These are phyloP conservation scores for Penicillium decumbens DNA, from an alignment of 2,329 filamentous ascomycete genomes.

Conservation along the genomic window DNA sequence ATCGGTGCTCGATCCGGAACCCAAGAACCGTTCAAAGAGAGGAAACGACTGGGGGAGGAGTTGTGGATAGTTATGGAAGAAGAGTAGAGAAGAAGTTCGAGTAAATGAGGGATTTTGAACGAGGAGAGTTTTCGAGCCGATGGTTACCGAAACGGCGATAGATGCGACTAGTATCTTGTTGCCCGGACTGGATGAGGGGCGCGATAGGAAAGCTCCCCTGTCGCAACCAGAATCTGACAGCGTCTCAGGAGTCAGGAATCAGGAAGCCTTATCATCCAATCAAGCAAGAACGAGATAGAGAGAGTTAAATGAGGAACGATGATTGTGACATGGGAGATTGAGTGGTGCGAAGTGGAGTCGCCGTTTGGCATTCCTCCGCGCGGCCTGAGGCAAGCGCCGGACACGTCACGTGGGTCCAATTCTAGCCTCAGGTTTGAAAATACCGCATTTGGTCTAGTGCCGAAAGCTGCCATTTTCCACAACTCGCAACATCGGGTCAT, in stretches of 20 bases:
- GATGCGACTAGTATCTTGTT: slow-evolving; percentile 27
- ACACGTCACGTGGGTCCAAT: slow-evolving; percentile 19
- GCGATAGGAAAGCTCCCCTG: slow-evolving; percentile 27
- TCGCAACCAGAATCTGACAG: slow-evolving; percentile 22
- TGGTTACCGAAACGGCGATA: slow-evolving; percentile 27
- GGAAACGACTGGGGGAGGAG: background rate
- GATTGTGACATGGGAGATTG: slow-evolving; percentile 20
- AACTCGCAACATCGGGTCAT: slow-evolving; percentile 38
- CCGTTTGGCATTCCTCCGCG: slow-evolving; percentile 14
- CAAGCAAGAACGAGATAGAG: slow-evolving; percentile 7
- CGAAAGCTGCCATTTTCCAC: slow-evolving; percentile 38
- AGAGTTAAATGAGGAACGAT: slow-evolving; percentile 7
- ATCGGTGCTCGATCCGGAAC: slow-evolving; percentile 41
- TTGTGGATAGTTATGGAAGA: background rate
- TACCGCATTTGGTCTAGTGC: slow-evolving; percentile 29
- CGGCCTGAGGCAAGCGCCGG: slow-evolving; percentile 24
- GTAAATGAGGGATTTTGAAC: background rate
- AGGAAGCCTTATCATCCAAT: slow-evolving; percentile 22
- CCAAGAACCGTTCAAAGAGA: slow-evolving; percentile 23
- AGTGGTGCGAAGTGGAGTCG: slow-evolving; percentile 26
- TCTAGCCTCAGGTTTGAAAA: slow-evolving; percentile 18
- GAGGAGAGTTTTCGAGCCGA: slow-evolving; percentile 21
- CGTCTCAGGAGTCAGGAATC: slow-evolving; percentile 23
- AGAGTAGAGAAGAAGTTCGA: background rate
- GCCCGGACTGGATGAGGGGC: slow-evolving; percentile 29